Evolutionary conservation across 2,329 filamentous ascomycete genomes (phyloP).

Genomic region (Lachnellula suecica): DNA sequence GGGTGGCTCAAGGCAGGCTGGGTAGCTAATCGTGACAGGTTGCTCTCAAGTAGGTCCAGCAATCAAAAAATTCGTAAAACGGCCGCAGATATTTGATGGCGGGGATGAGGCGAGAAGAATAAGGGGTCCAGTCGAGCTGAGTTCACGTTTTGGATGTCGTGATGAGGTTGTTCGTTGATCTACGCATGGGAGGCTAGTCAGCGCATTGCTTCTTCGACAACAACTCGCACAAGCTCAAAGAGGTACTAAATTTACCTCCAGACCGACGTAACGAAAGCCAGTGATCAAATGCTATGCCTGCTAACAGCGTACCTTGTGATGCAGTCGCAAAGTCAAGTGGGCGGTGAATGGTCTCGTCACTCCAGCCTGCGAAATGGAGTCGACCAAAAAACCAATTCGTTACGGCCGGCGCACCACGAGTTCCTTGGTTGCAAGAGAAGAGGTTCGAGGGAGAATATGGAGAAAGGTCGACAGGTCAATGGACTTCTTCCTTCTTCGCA

Average conservation of each 20-base stretch:
- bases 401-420: constrained; percentile 20
- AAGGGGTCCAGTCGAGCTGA: background rate
- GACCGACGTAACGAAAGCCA: background rate
- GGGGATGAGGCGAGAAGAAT: no score
- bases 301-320: background rate
- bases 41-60: background rate
- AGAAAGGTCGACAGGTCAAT: background rate
- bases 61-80: background rate
- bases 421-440: background rate
- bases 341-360: constrained; percentile 20
- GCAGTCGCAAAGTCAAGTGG: no score
- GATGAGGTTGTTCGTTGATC: background rate
- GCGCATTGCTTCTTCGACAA: constrained; percentile 2
- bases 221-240: background rate
- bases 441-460: background rate
- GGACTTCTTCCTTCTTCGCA: background rate
- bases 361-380: constrained; percentile 3
- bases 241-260: background rate
- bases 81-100: background rate
- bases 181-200: constrained; percentile 9
- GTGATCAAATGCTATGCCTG: background rate
- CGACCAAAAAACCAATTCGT: constrained; percentile 9
- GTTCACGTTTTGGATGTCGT: background rate
- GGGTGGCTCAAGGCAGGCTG: background rate
- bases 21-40: no score